These are phyloP conservation scores for Neohortaea acidophila DNA, from an alignment of 495 filamentous ascomycete genomes.

Conservation along the genomic window DNA sequence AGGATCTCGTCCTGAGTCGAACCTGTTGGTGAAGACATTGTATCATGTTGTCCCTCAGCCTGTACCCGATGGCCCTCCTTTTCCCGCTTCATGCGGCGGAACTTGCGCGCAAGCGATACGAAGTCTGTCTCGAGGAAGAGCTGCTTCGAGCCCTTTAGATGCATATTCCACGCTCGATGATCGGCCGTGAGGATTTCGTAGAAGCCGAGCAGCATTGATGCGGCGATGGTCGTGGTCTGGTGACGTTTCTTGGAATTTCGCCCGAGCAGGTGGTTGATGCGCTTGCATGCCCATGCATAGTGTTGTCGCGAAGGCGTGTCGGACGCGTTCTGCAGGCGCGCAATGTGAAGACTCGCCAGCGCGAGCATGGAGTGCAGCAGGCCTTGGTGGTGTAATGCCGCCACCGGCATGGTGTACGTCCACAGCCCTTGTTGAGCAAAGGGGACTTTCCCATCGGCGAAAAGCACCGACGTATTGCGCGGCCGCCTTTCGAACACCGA, in stretches of 20 bases:
- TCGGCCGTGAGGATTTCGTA: slow-evolving; percentile 94
- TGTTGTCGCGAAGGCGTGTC: slow-evolving; percentile 74
- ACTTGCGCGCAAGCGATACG: slow-evolving; percentile 50
- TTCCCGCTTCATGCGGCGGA: slow-evolving; percentile 41
- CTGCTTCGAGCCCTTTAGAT: slow-evolving; percentile 70
- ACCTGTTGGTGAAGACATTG: too few relatives aligned
- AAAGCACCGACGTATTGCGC: slow-evolving; percentile 57
- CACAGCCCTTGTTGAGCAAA: slow-evolving; percentile 62
- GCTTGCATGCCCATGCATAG: slow-evolving; percentile 71
- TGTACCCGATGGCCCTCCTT: slow-evolving; percentile 17
- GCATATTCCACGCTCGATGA: slow-evolving; percentile 88
- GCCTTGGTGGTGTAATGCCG: slow-evolving; percentile 67
- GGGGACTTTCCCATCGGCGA: slow-evolving; percentile 48
- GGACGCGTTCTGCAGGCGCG: slow-evolving; percentile 57
- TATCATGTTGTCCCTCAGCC: not conserved
- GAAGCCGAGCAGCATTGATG: slow-evolving; percentile 74
- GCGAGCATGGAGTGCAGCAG: slow-evolving; percentile 88
- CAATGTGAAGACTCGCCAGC: slow-evolving; percentile 73
- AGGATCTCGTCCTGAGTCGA: slow-evolving; percentile 12
- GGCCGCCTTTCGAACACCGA: slow-evolving; percentile 80
- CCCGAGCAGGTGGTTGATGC: slow-evolving; percentile 58
- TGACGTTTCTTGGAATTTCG: slow-evolving; percentile 42
- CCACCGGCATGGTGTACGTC: slow-evolving; percentile 76
- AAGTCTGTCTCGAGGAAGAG: slow-evolving; percentile 74
- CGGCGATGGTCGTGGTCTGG: slow-evolving; percentile 69